Evolutionary conservation across 768 basidiomycete species (phyloP), one percentile per base, ranked within the genome.

Genomic region (Lactarius pseudohatsudake): DNA sequence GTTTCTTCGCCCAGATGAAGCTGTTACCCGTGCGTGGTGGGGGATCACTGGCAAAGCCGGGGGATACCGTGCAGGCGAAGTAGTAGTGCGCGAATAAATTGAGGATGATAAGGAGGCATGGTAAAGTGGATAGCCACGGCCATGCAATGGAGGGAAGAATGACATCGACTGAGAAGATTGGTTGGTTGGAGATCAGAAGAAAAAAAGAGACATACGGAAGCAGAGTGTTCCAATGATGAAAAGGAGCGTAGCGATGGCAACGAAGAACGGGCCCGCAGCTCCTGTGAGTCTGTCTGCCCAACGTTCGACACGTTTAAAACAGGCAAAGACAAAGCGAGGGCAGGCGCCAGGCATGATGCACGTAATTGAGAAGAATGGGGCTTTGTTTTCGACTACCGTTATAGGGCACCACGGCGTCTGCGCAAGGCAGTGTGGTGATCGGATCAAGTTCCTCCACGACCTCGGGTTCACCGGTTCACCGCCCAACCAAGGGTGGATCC

Each of bases 241-340:
- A 32, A 98, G 81, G 8, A 86, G 72, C 62, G 89, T 80, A 4
- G 94, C 96, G n/a, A 96, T 79, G 1, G 79, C 83, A 45, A 98
- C 86, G 74, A 98, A 98, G 72, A 90, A 85, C 0, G 95, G 96
- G 0, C 96, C 96, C 36, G 92, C 95, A 61, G 91, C 90, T 61
- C 95, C 94, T 0, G 94, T 97, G 45, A 96, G 72, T 70, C 83
- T 80, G 75, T 97, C 93, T 6, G 85, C 96, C 58, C 79, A 76
- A 61, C 86, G 79, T 78, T 98, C 95, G 15, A 96, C 74, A 16
- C 75, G 76, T 74, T 80, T 86, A 78, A 87, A 89, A 73, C 88
- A 89, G 36, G 80, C 78, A 70, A 87, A 88, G 67, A 84, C 82
- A 54, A 60, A 61, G 38, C 22, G 58, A 20, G 68, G 57, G 59